phyloP scores from a whole-genome alignment of 768 basidiomycete species.

The Macrolepiota dolichaula region DNA sequence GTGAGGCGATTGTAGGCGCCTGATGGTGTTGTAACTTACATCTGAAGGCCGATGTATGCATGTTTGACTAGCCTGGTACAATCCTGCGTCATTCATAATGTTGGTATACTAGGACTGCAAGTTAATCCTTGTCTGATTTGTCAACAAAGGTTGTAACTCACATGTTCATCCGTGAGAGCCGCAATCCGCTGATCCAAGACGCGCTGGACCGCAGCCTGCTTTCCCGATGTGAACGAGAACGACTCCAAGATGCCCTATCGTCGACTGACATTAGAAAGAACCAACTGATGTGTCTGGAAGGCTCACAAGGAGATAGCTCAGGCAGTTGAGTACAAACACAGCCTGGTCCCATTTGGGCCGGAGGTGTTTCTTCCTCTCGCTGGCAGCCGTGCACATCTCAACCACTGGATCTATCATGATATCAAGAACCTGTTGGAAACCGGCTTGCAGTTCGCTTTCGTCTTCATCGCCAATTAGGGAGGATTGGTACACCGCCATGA shows the following conservation, averaged over 20 bases:
- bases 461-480: constrained; percentile 73
- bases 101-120: constrained; percentile 38
- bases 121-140: not conserved
- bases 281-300: not conserved
- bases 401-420: constrained; percentile 84
- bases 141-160: constrained; percentile 35
- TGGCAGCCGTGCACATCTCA: constrained; percentile 65
- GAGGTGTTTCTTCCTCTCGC: constrained; percentile 57
- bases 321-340: constrained; percentile 84
- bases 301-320: constrained; percentile 77
- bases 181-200: constrained; percentile 61
- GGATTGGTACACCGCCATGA: constrained; percentile 85
- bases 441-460: constrained; percentile 32
- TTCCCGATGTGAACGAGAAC: constrained; percentile 63
- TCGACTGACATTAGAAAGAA: not conserved
- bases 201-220: constrained; percentile 53
- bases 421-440: constrained; percentile 74
- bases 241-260: constrained; percentile 60
- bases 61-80: constrained; percentile 42
- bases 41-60: constrained; percentile 35
- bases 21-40: constrained; percentile 28
- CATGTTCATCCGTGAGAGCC: constrained; percentile 78
- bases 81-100: constrained; percentile 52
- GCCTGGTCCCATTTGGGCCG: constrained; percentile 73
- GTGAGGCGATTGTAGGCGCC: not conserved